Base-by-base conservation (phyloP, 768 basidiomycete species). In the Mycena polygramma region DNA sequence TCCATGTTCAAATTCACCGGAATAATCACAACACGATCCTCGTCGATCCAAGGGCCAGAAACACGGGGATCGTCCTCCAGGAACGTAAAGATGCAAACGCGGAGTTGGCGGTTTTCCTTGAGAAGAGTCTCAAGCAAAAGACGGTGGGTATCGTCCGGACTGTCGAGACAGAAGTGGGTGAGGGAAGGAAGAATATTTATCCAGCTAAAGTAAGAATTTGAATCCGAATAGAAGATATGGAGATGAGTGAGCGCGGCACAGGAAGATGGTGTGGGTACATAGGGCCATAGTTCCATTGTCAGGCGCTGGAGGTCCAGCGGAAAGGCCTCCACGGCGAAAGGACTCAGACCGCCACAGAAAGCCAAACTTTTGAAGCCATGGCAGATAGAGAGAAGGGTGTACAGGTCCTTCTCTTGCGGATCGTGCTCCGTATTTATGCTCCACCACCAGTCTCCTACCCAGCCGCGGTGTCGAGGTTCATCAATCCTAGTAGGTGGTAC, bases 11-110 rank as follows among this genome's bases (percentile, higher is more conserved):
- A 52, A 7, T 19, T 20, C 36, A n/a, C 45, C 45, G 15, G 52
- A 20, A 65, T 24, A 24, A 36, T 4, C 63, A 65, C 54, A 39
- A 65, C 7, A 45, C 45, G 63, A 11, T 49, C 48, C 17, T 65
- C 63, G 2, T 35, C 39, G 52, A 51, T 45, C 60, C 48, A 49
- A n/a, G 20, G 20, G 14, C 17, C 43, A 4, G 48, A 4, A 7
- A 4, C n/a, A 2, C 17, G 20, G n/a, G 20, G 48, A 14, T 7
- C 4, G 7, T 14, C n/a, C 7, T 5, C 17, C 36, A 9, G 35
- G 11, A 45, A 65, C 30, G 19, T 30, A 20, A 15, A 55, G 8
- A 55, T 43, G 22, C 46, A 26, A 13, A 57, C 22, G n/a, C 37
- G 30, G 8, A 65, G 63, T 9, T 26, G 11, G 13, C 17, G 13